Evolutionary conservation across 768 basidiomycete species (phyloP), one percentile per base, ranked within the genome.

Genomic region (Mycena rosella): DNA sequence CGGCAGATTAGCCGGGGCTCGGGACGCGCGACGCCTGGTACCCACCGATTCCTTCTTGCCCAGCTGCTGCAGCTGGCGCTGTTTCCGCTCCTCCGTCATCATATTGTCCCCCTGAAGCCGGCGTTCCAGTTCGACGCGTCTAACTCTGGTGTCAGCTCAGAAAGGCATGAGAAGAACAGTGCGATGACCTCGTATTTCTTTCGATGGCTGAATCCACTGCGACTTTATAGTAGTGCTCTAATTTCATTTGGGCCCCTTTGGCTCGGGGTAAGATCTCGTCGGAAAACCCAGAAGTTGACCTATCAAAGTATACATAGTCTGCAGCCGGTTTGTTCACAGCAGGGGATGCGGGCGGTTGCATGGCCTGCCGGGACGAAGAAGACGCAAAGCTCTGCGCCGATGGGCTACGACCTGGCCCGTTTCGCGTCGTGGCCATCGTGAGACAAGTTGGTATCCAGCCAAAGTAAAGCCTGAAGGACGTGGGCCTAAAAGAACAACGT

Each of bases 151-250:
- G 52, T 68, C 44, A 51, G 36, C 38, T n/a, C 26, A 36, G 51
- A 18, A 24, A 40, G n/a, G 8, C 29, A 15, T 3, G n/a, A n/a
- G 10, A 22, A 5, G 36, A 2, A n/a, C n/a, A n/a, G 10, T 34
- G 17, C 32, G 38, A 18, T 67, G 80, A 96, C 96, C 97, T 88
- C 59, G 90, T 88, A 77, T 98, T 98, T 58, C 98, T 85, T 75
- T 96, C 96, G 51, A 99, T 94, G 15, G 97, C 97, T 49, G 93
- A 88, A 77, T 98, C 96, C 45, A 99, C 98, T 1, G 95, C 95
- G 44, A 98, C 91, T 79, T 98, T 98, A 82, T 98, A 99, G 77
- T 91, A 98, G 77, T 96, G 91, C 81, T 99, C 98, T 58, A 99
- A 86, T 27, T 97, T 98, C 81, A 98, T 84, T 78, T 98, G 96